These are phyloP conservation scores for Solanum chacoense DNA, from an alignment of 305 asterid genomes.

Conservation along the genomic window DNA sequence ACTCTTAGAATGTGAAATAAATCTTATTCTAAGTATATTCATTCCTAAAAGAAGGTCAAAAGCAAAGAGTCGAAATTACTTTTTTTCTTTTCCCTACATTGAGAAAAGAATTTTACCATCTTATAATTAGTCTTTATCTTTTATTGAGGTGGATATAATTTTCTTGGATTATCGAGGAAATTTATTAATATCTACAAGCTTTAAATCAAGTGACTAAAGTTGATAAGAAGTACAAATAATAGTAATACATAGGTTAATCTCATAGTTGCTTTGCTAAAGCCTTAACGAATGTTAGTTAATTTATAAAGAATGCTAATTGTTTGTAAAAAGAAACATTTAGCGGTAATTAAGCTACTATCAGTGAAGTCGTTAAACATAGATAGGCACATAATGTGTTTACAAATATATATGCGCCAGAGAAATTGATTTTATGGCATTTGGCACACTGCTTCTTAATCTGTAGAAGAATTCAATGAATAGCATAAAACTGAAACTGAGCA, in stretches of 20 bases:
- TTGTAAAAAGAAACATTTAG: neutral
- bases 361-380: neutral
- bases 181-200: neutral
- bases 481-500: neutral
- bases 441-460: neutral
- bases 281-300: neutral
- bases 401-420: neutral
- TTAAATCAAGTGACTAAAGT: neutral
- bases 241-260: neutral
- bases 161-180: neutral
- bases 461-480: neutral
- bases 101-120: neutral
- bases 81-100: neutral
- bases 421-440: neutral
- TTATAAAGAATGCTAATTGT: too few species aligned
- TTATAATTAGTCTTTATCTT: neutral
- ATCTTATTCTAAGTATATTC: neutral
- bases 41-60: neutral
- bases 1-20: neutral
- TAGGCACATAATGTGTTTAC: neutral
- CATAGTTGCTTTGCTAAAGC: neutral
- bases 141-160: neutral
- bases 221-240: neutral
- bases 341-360: too few species aligned
- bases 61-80: neutral